Evolutionary conservation across 805 yeast species (phyloP).

Genomic region (Cyberlindnera maritima): DNA sequence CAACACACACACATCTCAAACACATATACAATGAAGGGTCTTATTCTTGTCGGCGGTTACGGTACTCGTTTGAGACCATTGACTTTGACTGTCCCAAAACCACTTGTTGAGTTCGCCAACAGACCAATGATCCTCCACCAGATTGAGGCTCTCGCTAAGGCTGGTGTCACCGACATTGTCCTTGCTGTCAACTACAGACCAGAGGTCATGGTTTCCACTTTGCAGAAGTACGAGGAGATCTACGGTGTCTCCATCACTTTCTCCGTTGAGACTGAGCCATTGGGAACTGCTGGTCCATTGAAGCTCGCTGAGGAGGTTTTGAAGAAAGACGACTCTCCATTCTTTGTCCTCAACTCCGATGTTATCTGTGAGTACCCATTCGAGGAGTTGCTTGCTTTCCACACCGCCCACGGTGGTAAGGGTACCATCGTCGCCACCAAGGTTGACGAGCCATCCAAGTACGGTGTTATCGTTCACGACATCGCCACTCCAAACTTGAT

Average conservation of each 20-base stretch:
- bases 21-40: slow-evolving; percentile 78
- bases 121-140: slow-evolving; percentile 99
- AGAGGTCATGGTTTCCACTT: slow-evolving; percentile 95
- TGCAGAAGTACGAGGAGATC: slow-evolving; percentile 89
- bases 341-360: slow-evolving; percentile 96
- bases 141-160: slow-evolving; percentile 95
- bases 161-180: slow-evolving; percentile 98
- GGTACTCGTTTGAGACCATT: slow-evolving; percentile 99
- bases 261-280: slow-evolving; percentile 98
- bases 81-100: slow-evolving; percentile 92
- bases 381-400: slow-evolving; percentile 87
- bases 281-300: slow-evolving; percentile 99
- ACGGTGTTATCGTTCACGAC: slow-evolving; percentile 99
- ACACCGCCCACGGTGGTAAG: slow-evolving; percentile 91
- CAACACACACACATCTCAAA: background rate
- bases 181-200: slow-evolving; percentile 99
- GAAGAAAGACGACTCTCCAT: slow-evolving; percentile 93
- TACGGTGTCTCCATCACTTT: slow-evolving; percentile 95
- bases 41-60: slow-evolving; percentile 98
- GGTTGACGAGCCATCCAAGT: slow-evolving; percentile 99
- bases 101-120: slow-evolving; percentile 97
- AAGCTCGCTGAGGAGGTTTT: slow-evolving; percentile 93
- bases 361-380: slow-evolving; percentile 99
- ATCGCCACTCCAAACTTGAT: slow-evolving; percentile 92
- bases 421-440: slow-evolving; percentile 99